phyloP scores from a whole-genome alignment of 2,329 filamentous ascomycete genomes.

The Verticillium klebahnii region DNA sequence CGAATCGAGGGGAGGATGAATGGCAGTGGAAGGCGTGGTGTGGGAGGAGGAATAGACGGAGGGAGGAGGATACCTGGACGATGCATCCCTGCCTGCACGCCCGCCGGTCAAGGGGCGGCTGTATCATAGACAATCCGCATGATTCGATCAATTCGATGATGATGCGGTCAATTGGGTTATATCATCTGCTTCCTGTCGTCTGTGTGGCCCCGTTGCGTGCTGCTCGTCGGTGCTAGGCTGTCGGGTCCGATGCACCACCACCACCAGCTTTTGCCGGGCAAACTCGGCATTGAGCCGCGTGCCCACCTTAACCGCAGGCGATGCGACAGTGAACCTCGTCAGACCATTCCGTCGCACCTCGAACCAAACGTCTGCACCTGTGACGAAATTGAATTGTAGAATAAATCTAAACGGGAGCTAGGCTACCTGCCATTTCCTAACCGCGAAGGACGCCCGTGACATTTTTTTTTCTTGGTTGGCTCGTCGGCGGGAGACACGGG shows the following conservation, averaged over 20 bases:
- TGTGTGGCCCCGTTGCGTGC: background rate
- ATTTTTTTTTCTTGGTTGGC: background rate
- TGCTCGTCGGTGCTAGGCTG: background rate
- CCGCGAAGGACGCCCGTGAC: background rate
- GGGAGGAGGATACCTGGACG: background rate
- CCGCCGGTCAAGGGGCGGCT: background rate
- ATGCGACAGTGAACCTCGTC: background rate
- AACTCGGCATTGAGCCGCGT: background rate
- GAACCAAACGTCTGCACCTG: background rate
- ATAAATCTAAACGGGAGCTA: too few species aligned
- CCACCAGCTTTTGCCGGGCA: background rate
- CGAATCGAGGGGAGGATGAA: background rate
- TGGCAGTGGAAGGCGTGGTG: background rate
- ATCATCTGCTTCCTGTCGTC: background rate
- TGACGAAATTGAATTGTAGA: background rate
- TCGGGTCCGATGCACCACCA: background rate
- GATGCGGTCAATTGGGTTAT: background rate
- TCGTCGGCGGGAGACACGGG: background rate
- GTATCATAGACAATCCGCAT: conserved; percentile 3
- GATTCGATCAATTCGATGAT: background rate
- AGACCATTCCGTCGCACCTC: background rate
- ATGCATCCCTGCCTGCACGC: background rate
- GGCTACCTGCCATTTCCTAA: too few species aligned
- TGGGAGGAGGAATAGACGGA: background rate
- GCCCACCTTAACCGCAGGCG: background rate